Evolutionary conservation across 2,329 filamentous ascomycete genomes (phyloP).

Genomic region (Trichoderma lentiforme): DNA sequence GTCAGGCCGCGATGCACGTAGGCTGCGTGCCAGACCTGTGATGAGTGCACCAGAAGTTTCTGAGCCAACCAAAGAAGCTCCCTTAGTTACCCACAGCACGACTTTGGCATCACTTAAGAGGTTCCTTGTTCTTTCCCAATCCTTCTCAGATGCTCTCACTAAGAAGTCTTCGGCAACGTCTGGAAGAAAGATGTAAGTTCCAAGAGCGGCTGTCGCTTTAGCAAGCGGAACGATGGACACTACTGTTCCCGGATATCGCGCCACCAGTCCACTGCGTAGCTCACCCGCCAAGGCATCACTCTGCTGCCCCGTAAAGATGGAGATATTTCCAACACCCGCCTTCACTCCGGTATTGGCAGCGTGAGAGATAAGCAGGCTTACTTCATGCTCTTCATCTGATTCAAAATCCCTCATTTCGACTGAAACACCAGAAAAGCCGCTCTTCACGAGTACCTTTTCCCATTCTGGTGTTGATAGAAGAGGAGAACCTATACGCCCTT

Average conservation of each 20-base stretch:
- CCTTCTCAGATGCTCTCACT: background rate
- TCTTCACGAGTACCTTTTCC: background rate
- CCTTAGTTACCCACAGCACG: conserved; percentile 17
- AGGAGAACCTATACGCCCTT: conserved; percentile 10
- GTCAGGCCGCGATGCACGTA: background rate
- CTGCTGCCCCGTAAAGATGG: conserved; percentile 2
- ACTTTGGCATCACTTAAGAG: background rate
- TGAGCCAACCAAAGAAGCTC: background rate
- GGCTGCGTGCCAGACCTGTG: background rate
- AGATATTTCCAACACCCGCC: background rate
- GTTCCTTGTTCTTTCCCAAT: background rate
- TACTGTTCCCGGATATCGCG: background rate
- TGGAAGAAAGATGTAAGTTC: conserved; percentile 6
- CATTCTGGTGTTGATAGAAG: conserved; percentile 1
- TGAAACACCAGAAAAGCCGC: conserved; percentile 14
- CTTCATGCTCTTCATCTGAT: conserved; percentile 11
- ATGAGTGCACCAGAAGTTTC: background rate
- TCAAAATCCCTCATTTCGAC: conserved; percentile 12
- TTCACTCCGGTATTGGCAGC: background rate
- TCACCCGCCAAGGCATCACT: background rate
- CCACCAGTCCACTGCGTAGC: background rate
- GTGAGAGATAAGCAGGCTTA: conserved; percentile 12
- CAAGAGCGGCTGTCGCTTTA: background rate
- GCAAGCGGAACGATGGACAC: conserved; percentile 1
- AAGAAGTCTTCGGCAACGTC: background rate